These are phyloP conservation scores for Metschnikowia cerradonensis DNA, from an alignment of 805 yeast species.

Conservation along the genomic window DNA sequence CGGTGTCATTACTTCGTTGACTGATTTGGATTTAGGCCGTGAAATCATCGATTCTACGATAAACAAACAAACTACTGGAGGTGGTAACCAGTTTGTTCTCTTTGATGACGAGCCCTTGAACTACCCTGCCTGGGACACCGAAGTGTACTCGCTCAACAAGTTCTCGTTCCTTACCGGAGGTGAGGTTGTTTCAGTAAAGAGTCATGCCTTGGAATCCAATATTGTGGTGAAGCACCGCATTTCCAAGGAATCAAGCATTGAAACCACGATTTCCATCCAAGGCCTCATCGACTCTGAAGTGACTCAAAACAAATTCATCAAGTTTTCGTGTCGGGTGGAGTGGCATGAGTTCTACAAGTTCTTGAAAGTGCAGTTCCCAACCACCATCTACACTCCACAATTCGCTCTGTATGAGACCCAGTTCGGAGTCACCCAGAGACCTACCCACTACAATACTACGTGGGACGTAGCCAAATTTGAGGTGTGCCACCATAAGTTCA, in stretches of 20 bases:
- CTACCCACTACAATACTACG: conserved; percentile 90
- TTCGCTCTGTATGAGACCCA: conserved; percentile 88
- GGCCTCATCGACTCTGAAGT: conserved; percentile 49
- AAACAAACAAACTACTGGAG: conserved; percentile 47
- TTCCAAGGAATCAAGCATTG: conserved; percentile 53
- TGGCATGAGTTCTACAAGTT: conserved; percentile 90
- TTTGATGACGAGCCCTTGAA: conserved; percentile 87
- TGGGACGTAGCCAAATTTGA: conserved; percentile 98
- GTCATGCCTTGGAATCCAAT: conserved; percentile 59
- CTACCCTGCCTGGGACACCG: conserved; percentile 98
- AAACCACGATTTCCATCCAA: conserved; percentile 65
- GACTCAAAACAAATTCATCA: conserved; percentile 30
- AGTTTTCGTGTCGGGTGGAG: conserved; percentile 48
- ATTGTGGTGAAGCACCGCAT: conserved; percentile 60
- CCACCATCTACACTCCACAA: conserved; percentile 65
- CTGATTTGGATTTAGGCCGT: conserved; percentile 51
- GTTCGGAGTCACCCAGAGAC: conserved; percentile 85
- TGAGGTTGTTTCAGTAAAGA: conserved; percentile 39
- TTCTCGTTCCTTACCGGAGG: conserved; percentile 43
- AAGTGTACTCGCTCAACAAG: conserved; percentile 77
- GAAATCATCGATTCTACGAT: conserved; percentile 62
- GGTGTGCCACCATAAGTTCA: conserved; percentile 90
- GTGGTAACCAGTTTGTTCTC: conserved; percentile 78
- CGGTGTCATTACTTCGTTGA: conserved; percentile 59
- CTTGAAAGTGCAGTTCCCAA: conserved; percentile 93